phyloP scores from a whole-genome alignment of 2,329 filamentous ascomycete genomes.

The Pseudomassariella vexata region DNA sequence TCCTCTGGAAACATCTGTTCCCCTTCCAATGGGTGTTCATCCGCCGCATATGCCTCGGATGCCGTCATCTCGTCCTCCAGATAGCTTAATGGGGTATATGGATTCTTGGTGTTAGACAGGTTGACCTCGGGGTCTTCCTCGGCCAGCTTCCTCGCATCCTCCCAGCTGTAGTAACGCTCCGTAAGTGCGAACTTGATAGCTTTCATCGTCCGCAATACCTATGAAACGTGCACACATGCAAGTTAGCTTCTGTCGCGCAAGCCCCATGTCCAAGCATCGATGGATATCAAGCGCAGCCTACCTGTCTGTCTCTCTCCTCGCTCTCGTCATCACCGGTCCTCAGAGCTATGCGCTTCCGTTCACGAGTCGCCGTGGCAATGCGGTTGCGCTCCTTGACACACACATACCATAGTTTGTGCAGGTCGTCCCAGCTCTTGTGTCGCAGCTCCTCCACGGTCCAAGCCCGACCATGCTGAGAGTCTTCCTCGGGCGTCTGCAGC shows the following conservation, averaged over 20 bases:
- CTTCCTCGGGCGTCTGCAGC: slow-evolving; percentile 67
- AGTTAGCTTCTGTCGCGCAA: slow-evolving; percentile 8
- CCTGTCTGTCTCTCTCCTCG: slow-evolving; percentile 56
- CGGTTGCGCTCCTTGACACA: slow-evolving; percentile 89
- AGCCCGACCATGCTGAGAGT: slow-evolving; percentile 66
- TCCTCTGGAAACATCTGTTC: slow-evolving; percentile 2
- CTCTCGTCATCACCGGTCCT: slow-evolving; percentile 71
- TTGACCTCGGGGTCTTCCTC: slow-evolving; percentile 62
- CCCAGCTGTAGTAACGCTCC: slow-evolving; percentile 84
- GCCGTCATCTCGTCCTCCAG: slow-evolving; percentile 28
- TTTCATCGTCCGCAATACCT: slow-evolving; percentile 75
- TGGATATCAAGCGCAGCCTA: slow-evolving; percentile 37
- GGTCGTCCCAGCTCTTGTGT: slow-evolving; percentile 86
- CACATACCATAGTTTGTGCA: slow-evolving; percentile 91
- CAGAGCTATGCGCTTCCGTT: slow-evolving; percentile 61
- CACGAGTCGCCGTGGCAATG: slow-evolving; percentile 69
- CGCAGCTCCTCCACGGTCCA: slow-evolving; percentile 86
- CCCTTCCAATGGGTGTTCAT: slow-evolving; percentile 1
- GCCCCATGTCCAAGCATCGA: neutral
- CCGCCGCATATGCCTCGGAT: neutral
- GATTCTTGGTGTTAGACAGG: slow-evolving; percentile 41
- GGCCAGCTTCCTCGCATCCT: slow-evolving; percentile 65
- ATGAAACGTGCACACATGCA: slow-evolving; percentile 6
- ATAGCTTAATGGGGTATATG: slow-evolving; percentile 41
- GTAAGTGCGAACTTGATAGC: slow-evolving; percentile 80